Evolutionary conservation across 2,329 filamentous ascomycete species (phyloP).

Genomic region (Helotiales sp.): DNA sequence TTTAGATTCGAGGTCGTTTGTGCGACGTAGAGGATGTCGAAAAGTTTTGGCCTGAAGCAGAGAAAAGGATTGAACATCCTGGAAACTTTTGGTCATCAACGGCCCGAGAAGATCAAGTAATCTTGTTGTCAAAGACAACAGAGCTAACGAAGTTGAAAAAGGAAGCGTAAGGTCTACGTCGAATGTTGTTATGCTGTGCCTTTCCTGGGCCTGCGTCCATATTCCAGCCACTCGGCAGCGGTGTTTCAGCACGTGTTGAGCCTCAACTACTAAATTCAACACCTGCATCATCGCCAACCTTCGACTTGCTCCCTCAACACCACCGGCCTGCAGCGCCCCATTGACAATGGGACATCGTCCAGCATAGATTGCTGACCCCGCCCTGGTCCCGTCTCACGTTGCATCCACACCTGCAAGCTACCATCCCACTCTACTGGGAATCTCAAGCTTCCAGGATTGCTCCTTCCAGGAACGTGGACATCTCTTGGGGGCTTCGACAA

Average conservation of each 20-base stretch:
- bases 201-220: background rate
- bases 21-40: no score
- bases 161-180: background rate
- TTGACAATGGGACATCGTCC: background rate
- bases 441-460: background rate
- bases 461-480: constrained; percentile 6
- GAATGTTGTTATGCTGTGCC: background rate
- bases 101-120: background rate
- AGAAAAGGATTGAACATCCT: no score
- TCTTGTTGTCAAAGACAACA: no score
- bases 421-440: constrained; percentile 12
- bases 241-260: constrained; percentile 12
- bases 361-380: background rate
- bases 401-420: background rate
- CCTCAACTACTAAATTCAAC: background rate
- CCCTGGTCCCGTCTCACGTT: background rate
- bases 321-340: background rate
- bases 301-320: background rate
- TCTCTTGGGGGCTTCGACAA: constrained; percentile 9
- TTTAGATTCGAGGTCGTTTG: no score
- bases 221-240: constrained; percentile 15
- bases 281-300: background rate
- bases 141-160: no score
- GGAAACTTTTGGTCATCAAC: no score
- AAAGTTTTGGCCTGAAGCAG: no score